A percentile compares a stretch with the other conserved stretches of the same genome.
phyloP scores from a whole-genome alignment of 2,329 filamentous ascomycete genomes.

The Phyllosticta citriasiana region DNA sequence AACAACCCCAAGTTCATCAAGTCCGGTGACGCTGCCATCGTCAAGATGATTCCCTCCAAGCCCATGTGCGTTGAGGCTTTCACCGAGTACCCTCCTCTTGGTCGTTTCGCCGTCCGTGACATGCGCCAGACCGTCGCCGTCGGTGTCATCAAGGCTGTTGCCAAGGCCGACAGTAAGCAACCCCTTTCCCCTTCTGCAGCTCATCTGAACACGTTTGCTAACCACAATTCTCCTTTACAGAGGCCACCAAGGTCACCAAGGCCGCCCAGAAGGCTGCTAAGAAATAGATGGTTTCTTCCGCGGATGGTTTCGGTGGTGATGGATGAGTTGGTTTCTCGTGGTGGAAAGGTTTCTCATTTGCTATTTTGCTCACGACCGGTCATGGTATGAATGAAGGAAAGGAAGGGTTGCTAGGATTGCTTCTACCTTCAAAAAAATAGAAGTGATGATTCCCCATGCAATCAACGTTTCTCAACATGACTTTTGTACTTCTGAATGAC shows the following conservation, averaged over 20 bases:
- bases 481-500: too few species aligned
- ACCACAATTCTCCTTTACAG: not conserved
- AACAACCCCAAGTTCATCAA: conserved; percentile 98
- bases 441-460: conserved; percentile 4
- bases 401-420: conserved; percentile 8
- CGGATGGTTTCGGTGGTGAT: not conserved
- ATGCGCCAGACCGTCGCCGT: conserved; percentile 48
- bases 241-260: conserved; percentile 43
- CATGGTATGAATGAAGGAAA: conserved; percentile 6
- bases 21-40: conserved; percentile 99
- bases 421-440: conserved; percentile 10
- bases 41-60: conserved; percentile 99
- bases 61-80: conserved; percentile 99
- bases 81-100: conserved; percentile 98
- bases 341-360: conserved; percentile 6
- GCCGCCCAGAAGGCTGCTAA: conserved; percentile 29
- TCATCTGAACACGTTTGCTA: conserved; percentile 33
- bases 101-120: conserved; percentile 99
- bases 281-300: conserved; percentile 23
- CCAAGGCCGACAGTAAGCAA: too few species aligned
- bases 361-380: not conserved
- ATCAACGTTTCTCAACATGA: not conserved
- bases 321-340: not conserved
- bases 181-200: conserved; percentile 50
- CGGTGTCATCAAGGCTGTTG: conserved; percentile 73